Conservation (phyloP, 2,329 filamentous ascomycete genomes). For the Pochonia chlamydosporia region DNA sequence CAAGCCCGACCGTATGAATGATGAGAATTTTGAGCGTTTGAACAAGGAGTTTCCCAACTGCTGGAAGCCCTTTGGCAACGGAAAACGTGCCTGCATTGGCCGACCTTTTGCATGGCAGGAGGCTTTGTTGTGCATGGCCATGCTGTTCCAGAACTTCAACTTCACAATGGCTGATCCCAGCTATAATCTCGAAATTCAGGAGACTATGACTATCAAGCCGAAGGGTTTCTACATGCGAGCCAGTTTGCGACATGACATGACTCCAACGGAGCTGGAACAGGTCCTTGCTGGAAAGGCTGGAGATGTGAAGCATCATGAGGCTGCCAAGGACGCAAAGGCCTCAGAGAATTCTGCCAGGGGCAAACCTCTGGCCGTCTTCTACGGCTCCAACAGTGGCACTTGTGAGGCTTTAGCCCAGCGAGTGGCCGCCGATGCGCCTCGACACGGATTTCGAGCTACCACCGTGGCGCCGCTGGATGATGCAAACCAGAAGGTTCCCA, state of each 20-base stretch:
- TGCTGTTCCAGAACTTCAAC: conserved; percentile 67
- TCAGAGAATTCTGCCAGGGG: conserved; percentile 11
- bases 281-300: conserved; percentile 30
- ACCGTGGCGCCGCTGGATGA: conserved; percentile 54
- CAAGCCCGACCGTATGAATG: conserved; percentile 65
- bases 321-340: neutral
- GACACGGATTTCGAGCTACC: conserved; percentile 52
- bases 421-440: conserved; percentile 51
- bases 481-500: conserved; percentile 54
- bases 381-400: conserved; percentile 70
- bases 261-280: conserved; percentile 39
- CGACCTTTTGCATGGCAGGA: conserved; percentile 73
- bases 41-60: conserved; percentile 55
- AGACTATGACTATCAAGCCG: conserved; percentile 57
- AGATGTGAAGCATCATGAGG: conserved; percentile 5
- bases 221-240: conserved; percentile 59
- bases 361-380: conserved; percentile 58
- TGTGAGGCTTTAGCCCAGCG: conserved; percentile 64
- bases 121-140: conserved; percentile 52
- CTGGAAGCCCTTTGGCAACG: conserved; percentile 73
- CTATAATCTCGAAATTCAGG: conserved; percentile 50
- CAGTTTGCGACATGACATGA: conserved; percentile 42
- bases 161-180: conserved; percentile 55
- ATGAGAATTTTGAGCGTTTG: conserved; percentile 57
- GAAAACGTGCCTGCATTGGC: conserved; percentile 65